Base-by-base conservation (phyloP, 2,329 filamentous ascomycete species). In the Claviceps lovelessii region DNA sequence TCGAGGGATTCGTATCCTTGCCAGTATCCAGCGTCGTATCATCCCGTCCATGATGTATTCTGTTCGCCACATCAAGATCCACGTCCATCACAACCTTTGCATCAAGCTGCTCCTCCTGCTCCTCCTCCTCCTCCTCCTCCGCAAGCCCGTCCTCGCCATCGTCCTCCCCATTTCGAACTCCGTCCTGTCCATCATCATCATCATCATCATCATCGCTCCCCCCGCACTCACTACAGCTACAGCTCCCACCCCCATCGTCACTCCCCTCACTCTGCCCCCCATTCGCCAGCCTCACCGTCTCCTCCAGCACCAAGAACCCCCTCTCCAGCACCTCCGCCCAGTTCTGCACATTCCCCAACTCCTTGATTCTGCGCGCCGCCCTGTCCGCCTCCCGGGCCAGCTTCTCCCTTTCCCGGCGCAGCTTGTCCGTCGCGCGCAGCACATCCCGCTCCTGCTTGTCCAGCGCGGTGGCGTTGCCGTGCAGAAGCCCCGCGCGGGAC, bases 251-350 rank as follows among this genome's bases (percentile, higher is more conserved):
- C 23, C 23, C 54, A 10, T 28, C 52, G 7, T 29, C 54, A 55
- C 59, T 51, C 51, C 57, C 58, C 53, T 57, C 58, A 52, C 65
- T 65, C 54, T 54, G 57, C 44, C 62, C 63, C 50, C 65, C 65
- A 51, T 69, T 72, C 2, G 77, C 81, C 55, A 84, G 65, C 60
- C 80, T 69, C 61, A 85, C 65, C 46, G 81, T 85, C 74, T 85
- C 81, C 66, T 83, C 80, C 7, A 86, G 64, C 48, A 83, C 76
- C 54, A 84, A 59, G 59, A 86, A 82, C 60, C 84, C 80, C 56
- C 80, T 68, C 74, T 84, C 87, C 63, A 91, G 74, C 70, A 90
- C 81, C 76, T 93, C 88, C 28, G 87, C 86, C 87, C 87, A 93
- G 67, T 90, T 90, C 74, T 91, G 86, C 64, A 91, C 79, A 65